Percentiles rank a stretch among this genome's conserved stretches.
Evolutionary conservation across 2,329 filamentous ascomycete genomes (phyloP).

Genomic region (Ophiosphaerella herpotricha): DNA sequence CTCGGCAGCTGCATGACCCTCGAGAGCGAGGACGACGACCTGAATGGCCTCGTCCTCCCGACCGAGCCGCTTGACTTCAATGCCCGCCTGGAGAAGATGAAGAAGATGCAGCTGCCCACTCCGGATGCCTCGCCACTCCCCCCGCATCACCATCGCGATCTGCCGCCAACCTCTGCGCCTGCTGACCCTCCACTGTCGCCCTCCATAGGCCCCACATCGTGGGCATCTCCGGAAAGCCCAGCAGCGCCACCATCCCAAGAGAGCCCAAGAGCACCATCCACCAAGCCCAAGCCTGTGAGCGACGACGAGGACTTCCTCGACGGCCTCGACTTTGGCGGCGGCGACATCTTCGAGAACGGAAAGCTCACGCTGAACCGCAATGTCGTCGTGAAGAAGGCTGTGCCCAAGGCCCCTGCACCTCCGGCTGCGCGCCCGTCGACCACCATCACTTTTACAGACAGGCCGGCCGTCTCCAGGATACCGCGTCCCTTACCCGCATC

Average conservation of each 20-base stretch:
- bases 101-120: conserved; percentile 49
- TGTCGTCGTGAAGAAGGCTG: conserved; percentile 78
- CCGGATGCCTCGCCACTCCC: conserved; percentile 24
- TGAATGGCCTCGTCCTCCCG: conserved; percentile 87
- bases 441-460: conserved; percentile 89
- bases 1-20: conserved; percentile 87
- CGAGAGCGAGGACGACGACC: conserved; percentile 91
- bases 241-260: conserved; percentile 7
- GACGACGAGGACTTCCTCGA: conserved; percentile 78
- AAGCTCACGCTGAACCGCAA: conserved; percentile 90
- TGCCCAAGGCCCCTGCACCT: conserved; percentile 62
- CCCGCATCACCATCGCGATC: conserved; percentile 20
- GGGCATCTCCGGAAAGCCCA: conserved; percentile 27
- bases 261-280: conserved; percentile 11
- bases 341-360: conserved; percentile 76
- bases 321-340: conserved; percentile 84
- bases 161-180: conserved; percentile 23
- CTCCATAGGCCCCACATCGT: conserved; percentile 10
- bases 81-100: conserved; percentile 74
- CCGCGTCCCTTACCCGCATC: conserved; percentile 70
- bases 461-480: conserved; percentile 69
- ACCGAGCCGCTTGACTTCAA: conserved; percentile 81
- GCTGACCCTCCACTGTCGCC: conserved; percentile 24
- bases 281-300: conserved; percentile 25
- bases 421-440: conserved; percentile 74